Evolutionary conservation across 176 grass and related monocot genomes (phyloP), one percentile per base, ranked within the genome.

Genomic region (Saccharum officinarum): DNA sequence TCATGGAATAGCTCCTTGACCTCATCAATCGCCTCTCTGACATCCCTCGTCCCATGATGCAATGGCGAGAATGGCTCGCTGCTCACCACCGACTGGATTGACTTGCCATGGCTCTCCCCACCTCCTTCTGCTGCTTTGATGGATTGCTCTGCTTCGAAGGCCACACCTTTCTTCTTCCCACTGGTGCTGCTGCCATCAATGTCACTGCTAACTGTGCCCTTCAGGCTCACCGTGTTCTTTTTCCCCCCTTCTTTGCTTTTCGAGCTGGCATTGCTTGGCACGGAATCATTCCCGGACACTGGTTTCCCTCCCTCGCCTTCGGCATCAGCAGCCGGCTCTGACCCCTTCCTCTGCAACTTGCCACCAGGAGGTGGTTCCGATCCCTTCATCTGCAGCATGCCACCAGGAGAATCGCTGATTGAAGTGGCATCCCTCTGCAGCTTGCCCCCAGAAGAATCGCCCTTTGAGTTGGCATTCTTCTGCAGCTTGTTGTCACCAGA

Each of bases 1-100:
- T 64, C 81, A 10, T 86, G 63, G 34, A 99, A 99, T 37, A 71
- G 72, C 45, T 69, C 86, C 62, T 91, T 92, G 52, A 99, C 75
- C 69, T 92, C 90, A 3, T 91, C 18, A 52, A 96, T 90, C 1
- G 91, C 90, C 44, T 94, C 88, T 67, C 26, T 74, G 45, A 97
- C 82, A 78, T 91, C 88, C 77, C 84, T 92, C 0, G 69, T 62
- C 34, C 78, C 84, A 64, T 80, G 82, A 67, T 87, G 83, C 30
- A 87, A 38, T 22, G 88, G 78, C 28, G 83, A 75, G 47, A 91
- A 80, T 4, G 60, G 71, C 11, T 70, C 92, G 37, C 84, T 91
- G 80, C 37, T 82, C 67, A 82, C 39, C 54, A 50, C 50, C 13
- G 79, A 84, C 10, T 20, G 46, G 67, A 60, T 2, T 6, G 85